Evolutionary conservation across 208 protist species (phyloP).

Genomic region (Trypanosoma theileri): DNA sequence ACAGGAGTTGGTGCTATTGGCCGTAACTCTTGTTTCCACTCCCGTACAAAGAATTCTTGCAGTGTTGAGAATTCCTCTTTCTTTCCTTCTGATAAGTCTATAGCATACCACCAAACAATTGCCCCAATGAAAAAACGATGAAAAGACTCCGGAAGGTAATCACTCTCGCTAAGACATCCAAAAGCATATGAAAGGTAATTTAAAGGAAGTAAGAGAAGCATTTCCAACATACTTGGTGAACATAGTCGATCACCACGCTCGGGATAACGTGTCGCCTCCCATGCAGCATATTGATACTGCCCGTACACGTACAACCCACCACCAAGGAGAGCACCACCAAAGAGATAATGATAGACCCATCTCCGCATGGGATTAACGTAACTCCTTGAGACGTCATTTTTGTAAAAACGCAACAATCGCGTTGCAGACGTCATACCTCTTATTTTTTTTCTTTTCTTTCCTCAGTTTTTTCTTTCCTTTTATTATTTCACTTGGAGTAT

Average conservation of each 20-base stretch:
- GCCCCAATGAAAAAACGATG: conserved; percentile 48
- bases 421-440: conserved; percentile 9
- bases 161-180: conserved; percentile 47
- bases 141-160: conserved; percentile 36
- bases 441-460: background rate
- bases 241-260: conserved; percentile 45
- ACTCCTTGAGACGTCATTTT: conserved; percentile 35
- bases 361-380: conserved; percentile 69
- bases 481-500: background rate
- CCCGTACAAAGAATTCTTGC: conserved; percentile 81
- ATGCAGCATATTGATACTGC: conserved; percentile 60
- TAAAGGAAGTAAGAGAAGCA: conserved; percentile 65
- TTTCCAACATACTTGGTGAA: conserved; percentile 56
- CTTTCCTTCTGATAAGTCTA: conserved; percentile 48
- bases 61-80: conserved; percentile 46
- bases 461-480: background rate
- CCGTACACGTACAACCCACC: conserved; percentile 36
- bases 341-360: conserved; percentile 74
- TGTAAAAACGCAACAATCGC: conserved; percentile 48
- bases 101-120: conserved; percentile 52
- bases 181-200: conserved; percentile 56
- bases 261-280: conserved; percentile 52
- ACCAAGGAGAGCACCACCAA: conserved; percentile 31
- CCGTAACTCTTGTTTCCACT: conserved; percentile 50
- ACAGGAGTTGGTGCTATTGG: conserved; percentile 37